Evolutionary conservation across 1,139 yeast genomes (phyloP).

Genomic region (Magnusiomyces sp.): DNA sequence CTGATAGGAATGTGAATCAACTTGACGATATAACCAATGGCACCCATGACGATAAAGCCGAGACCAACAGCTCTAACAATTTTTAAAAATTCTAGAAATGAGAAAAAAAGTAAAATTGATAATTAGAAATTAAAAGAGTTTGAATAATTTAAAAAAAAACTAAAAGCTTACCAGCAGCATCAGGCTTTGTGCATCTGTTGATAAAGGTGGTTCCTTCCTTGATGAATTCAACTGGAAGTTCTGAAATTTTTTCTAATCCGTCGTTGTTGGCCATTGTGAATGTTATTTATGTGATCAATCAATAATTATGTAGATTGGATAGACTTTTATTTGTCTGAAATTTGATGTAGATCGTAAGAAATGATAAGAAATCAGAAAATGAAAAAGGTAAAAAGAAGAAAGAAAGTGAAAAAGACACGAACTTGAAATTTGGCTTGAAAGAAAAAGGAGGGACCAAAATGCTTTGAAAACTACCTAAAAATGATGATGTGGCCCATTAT

Average conservation of each 20-base stretch:
- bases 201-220: slow-evolving; percentile 86
- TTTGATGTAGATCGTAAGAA: too few species aligned
- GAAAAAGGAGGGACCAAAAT: too few species aligned
- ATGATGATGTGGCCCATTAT: too few species aligned
- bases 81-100: slow-evolving; percentile 61
- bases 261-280: slow-evolving; percentile 23
- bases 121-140: neutral
- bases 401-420: too few species aligned
- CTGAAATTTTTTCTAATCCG: slow-evolving; percentile 67
- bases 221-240: slow-evolving; percentile 84
- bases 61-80: slow-evolving; percentile 93
- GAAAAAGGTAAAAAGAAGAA: neutral
- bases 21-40: slow-evolving; percentile 92
- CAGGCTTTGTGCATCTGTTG: slow-evolving; percentile 89
- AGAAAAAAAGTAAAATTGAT: neutral
- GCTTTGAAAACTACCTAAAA: too few species aligned
- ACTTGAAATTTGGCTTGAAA: too few species aligned
- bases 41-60: slow-evolving; percentile 96
- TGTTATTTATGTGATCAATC: too few species aligned
- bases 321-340: neutral
- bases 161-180: slow-evolving; percentile 55
- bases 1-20: slow-evolving; percentile 94
- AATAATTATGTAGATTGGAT: too few species aligned
- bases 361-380: neutral
- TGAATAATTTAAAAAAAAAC: neutral